Conservation (phyloP, 345 rosid genomes). For the Turnera subulata region DNA sequence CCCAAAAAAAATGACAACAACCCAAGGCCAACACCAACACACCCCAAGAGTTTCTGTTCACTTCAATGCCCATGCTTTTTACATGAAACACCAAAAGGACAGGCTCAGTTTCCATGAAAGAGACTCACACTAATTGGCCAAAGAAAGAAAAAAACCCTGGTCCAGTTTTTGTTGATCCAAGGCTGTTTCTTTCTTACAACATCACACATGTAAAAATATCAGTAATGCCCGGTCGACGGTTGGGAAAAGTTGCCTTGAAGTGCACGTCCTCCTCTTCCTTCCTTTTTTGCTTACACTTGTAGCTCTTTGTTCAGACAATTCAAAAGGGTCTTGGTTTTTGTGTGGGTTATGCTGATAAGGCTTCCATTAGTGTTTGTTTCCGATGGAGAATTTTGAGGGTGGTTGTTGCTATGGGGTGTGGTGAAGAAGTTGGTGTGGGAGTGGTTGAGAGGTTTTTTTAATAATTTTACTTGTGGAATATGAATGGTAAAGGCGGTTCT, state of each 20-base stretch:
- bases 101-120: slow-evolving; percentile 22
- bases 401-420: slow-evolving; percentile 34
- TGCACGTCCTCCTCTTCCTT: slow-evolving; percentile 17
- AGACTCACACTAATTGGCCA: slow-evolving; percentile 16
- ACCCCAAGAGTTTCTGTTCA: background rate
- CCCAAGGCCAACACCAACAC: background rate
- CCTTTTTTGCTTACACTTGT: slow-evolving; percentile 4
- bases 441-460: slow-evolving; percentile 23
- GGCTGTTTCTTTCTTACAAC: slow-evolving; percentile 1
- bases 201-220: slow-evolving; percentile 18
- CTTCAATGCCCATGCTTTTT: slow-evolving; percentile 19
- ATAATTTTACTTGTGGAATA: slow-evolving; percentile 5
- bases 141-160: slow-evolving; percentile 13
- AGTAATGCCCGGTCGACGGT: background rate
- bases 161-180: slow-evolving; percentile 28
- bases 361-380: slow-evolving; percentile 6
- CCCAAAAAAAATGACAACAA: background rate
- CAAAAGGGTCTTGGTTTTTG: slow-evolving; percentile 47
- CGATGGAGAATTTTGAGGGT: slow-evolving; percentile 21
- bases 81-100: slow-evolving; percentile 23
- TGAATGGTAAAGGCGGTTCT: slow-evolving; percentile 32
- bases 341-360: slow-evolving; percentile 22
- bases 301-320: slow-evolving; percentile 10
- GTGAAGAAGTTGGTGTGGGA: slow-evolving; percentile 13
- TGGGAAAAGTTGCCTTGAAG: slow-evolving; percentile 24